Percentiles rank a stretch among this genome's conserved stretches.
Conservation (phyloP, 345 rosid species). For the Limnanthes douglasii region DNA sequence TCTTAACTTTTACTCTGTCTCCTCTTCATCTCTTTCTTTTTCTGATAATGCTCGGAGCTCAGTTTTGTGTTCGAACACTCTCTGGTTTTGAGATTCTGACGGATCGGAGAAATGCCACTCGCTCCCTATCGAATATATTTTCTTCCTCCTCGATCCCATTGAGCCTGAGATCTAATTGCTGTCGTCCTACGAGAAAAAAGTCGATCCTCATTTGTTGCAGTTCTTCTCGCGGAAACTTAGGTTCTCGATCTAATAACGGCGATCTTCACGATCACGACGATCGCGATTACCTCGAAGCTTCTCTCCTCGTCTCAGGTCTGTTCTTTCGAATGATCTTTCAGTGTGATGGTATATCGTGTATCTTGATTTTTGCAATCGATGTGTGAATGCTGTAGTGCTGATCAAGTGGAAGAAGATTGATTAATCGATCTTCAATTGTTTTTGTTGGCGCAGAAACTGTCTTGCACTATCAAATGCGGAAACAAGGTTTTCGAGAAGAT, state of each 20-base stretch:
- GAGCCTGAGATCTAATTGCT: constrained; percentile 8
- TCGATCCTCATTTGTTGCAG: constrained; percentile 25
- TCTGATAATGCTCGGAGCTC: no score
- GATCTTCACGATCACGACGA: constrained; percentile 22
- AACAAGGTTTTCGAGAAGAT: constrained; percentile 16
- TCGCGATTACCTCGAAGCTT: constrained; percentile 49
- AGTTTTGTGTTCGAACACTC: no score
- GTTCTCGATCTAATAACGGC: constrained; percentile 22
- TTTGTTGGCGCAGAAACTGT: constrained; percentile 12
- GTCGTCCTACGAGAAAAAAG: constrained; percentile 8
- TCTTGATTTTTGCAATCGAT: not conserved
- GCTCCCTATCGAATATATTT: constrained; percentile 2
- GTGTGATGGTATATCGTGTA: not conserved
- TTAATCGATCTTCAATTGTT: not conserved
- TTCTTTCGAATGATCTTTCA: not conserved
- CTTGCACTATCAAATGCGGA: constrained; percentile 21
- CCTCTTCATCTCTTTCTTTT: no score
- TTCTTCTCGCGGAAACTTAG: constrained; percentile 27
- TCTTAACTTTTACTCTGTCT: no score
- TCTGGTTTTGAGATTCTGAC: no score
- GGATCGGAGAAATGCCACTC: no score
- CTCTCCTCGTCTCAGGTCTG: constrained; percentile 72
- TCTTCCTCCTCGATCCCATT: constrained; percentile 18
- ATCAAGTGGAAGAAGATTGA: not conserved
- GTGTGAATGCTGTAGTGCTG: not conserved